Base-by-base conservation (phyloP, 768 basidiomycete species). In the Tricholoma hemisulphureum region DNA sequence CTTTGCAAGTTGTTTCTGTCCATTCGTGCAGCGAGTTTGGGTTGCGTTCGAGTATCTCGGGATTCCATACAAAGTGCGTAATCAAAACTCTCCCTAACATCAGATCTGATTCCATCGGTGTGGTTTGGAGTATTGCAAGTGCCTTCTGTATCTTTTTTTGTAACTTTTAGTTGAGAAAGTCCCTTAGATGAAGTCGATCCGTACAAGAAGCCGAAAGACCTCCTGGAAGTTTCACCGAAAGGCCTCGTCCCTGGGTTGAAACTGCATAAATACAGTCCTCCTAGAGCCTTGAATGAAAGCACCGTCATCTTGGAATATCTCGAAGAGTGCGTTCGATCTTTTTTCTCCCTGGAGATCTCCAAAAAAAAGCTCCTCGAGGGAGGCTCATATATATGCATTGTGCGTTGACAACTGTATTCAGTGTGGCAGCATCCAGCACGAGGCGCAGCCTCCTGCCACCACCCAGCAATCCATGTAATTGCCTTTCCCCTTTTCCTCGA, bases 1-100 rank as follows among this genome's bases (percentile, higher is more conserved):
- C 21, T 92, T 90, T 61, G 85, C 77, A 8, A 80, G 83, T 53
- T 90, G 87, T 66, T 90, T 90, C 65, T 91, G 89, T 67, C 89
- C 89, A 0, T 93, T 92, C 66, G 90, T 92, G 2, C 90, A 93
- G 69, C 79, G 91, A 14, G 88, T 83, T 2, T 94, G 92, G 91
- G 79, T 85, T 18, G 80, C 84, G 0, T 75, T 93, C 28, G 90
- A 93, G 68, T 80, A 82, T 59, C 81, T 91, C 20, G 79, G 76
- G 1, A 81, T 92, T 45, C 82, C 84, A 2, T 93, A 95, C 73
- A 82, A 85, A 67, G 88, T 87, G 56, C 49, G 75, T 52, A 29
- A 13, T 18, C 24, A 5, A 2, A 9, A 20, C 28, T n/a, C 20
- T 24, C n/a, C n/a, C 39, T 43, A 11, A 24, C 29, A 16, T n/a